Evolutionary conservation across 83 land plant genomes (phyloP).

Genomic region (Isoetes engelmannii): DNA sequence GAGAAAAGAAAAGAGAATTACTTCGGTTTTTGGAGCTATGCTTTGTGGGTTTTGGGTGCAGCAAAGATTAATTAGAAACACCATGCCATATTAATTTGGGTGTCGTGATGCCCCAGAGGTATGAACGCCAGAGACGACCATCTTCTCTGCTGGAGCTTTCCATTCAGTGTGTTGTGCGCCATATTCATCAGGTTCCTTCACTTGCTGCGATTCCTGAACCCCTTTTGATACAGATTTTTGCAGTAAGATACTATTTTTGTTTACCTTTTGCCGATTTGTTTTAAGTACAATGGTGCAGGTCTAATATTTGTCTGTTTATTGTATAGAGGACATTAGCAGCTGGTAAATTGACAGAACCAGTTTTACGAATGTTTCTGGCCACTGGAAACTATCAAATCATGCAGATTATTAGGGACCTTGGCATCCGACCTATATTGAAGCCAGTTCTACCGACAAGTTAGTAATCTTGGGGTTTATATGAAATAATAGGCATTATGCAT

Average conservation of each 20-base stretch:
- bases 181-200: constrained; percentile 18
- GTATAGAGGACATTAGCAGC: constrained; percentile 19
- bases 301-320: neutral
- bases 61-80: too few relatives aligned
- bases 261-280: neutral
- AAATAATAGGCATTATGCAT: too few relatives aligned
- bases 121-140: neutral
- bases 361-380: constrained; percentile 19
- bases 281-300: neutral
- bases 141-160: constrained; percentile 21
- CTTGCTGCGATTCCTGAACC: constrained; percentile 18
- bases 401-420: constrained; percentile 10
- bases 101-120: too few relatives aligned
- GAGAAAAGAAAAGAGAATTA: too few relatives aligned
- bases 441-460: constrained; percentile 24
- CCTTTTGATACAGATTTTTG: constrained; percentile 15
- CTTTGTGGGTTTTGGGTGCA: too few relatives aligned
- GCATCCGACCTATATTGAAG: constrained; percentile 11
- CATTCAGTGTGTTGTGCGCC: constrained; percentile 14
- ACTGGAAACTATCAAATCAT: constrained; percentile 20
- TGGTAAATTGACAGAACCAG: constrained; percentile 23
- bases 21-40: too few relatives aligned
- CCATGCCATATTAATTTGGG: too few relatives aligned
- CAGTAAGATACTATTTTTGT: constrained; percentile 2
- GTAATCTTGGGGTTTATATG: neutral